Percentiles rank a stretch among this genome's conserved stretches.
Evolutionary conservation across 2,329 filamentous ascomycete species (phyloP).

Genomic region (Arthrobotrys musiformis): DNA sequence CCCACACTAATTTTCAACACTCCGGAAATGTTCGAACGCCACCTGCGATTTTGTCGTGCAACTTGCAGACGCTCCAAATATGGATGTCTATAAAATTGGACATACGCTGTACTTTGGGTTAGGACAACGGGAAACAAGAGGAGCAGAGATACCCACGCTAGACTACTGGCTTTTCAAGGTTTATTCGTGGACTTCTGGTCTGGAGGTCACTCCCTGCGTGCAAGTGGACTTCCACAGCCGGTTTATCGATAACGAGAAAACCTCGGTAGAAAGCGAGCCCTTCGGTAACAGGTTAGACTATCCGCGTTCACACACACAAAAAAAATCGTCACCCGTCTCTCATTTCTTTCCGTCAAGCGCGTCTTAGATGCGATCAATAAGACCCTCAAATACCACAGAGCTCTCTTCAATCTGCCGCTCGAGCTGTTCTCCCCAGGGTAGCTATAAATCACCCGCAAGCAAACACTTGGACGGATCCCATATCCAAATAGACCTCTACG

Average conservation of each 20-base stretch:
- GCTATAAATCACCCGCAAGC: not conserved
- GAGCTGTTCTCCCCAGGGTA: not conserved
- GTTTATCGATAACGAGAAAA: not conserved
- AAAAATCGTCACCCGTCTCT: not conserved
- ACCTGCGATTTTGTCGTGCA: not conserved
- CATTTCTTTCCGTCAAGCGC: not conserved
- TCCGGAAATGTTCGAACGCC: no score
- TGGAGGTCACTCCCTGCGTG: no score
- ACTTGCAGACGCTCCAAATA: not conserved
- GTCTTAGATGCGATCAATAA: not conserved
- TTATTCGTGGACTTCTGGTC: no score
- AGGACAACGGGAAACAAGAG: no score
- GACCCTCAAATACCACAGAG: not conserved
- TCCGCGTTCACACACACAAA: not conserved
- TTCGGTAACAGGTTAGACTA: not conserved
- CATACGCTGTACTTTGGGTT: no score
- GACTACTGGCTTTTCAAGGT: no score
- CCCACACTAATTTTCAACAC: not conserved
- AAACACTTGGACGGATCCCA: not conserved
- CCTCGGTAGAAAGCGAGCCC: not conserved
- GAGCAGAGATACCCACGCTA: no score
- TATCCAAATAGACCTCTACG: not conserved
- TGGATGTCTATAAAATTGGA: not conserved
- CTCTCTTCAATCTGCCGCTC: not conserved
- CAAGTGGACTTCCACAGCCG: no score